These are phyloP conservation scores for Colletotrichum cereale DNA, from an alignment of 2,329 filamentous ascomycete species.

Conservation along the genomic window DNA sequence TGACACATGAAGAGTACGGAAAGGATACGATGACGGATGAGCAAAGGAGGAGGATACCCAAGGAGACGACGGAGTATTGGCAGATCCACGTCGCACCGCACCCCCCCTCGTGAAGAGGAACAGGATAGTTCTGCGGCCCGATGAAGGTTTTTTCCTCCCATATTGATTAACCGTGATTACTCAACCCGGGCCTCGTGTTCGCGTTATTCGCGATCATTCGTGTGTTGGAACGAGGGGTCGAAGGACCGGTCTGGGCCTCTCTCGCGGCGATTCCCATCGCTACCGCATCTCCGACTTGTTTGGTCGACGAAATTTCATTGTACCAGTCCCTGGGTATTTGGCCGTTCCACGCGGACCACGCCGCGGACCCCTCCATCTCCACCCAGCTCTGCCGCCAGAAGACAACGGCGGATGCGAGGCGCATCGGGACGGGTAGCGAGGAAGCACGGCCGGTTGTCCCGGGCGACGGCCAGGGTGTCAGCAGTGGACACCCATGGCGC, in stretches of 20 bases:
- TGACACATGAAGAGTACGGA: slow-evolving; percentile 56
- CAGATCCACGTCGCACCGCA: slow-evolving; percentile 56
- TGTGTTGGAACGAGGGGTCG: background rate
- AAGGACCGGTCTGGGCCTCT: background rate
- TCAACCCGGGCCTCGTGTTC: background rate
- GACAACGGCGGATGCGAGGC: slow-evolving; percentile 45
- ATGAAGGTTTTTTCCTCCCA: background rate
- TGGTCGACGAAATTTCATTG: background rate
- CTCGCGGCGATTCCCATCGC: background rate
- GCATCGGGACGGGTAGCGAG: slow-evolving; percentile 48
- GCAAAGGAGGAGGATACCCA: slow-evolving; percentile 48
- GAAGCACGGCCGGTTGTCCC: slow-evolving; percentile 49
- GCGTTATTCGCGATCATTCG: background rate
- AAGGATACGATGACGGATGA: slow-evolving; percentile 54
- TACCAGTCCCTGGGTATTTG: background rate
- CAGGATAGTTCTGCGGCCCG: background rate
- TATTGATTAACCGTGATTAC: background rate
- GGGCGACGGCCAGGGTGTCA: slow-evolving; percentile 48
- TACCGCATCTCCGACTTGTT: background rate
- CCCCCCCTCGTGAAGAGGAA: slow-evolving; percentile 16
- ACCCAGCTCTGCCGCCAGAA: slow-evolving; percentile 48
- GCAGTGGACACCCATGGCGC: slow-evolving; percentile 50
- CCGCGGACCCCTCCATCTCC: slow-evolving; percentile 42
- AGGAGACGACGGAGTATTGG: slow-evolving; percentile 54
- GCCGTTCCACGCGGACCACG: no score